Conservation (phyloP, 176 grass and related monocot species). For the Metroxylon sagu region DNA sequence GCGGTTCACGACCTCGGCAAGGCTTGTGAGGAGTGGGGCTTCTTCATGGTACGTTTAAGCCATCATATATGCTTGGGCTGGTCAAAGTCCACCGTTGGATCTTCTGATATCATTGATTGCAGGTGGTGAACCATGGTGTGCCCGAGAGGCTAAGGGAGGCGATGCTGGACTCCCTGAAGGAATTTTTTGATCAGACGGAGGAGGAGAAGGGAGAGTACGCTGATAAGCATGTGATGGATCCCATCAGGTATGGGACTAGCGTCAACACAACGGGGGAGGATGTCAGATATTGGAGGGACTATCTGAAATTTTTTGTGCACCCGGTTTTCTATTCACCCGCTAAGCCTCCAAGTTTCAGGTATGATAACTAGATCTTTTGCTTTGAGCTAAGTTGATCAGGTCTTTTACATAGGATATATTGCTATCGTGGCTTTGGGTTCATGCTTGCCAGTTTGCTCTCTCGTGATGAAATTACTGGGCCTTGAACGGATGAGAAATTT, state of each 20-base stretch:
- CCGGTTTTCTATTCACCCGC: constrained; percentile 47
- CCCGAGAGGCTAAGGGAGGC: constrained; percentile 32
- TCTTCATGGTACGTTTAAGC: constrained; percentile 49
- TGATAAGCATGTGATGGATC: constrained; percentile 34
- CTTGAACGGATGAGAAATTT: too few relatives aligned
- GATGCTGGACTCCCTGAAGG: constrained; percentile 18
- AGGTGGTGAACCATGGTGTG: constrained; percentile 70
- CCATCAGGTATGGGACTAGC: constrained; percentile 45
- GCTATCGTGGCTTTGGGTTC: too few relatives aligned
- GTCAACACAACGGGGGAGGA: constrained; percentile 42
- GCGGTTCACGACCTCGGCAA: constrained; percentile 29
- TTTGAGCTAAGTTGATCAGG: too few relatives aligned
- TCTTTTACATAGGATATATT: too few relatives aligned
- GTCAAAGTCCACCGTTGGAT: too few relatives aligned
- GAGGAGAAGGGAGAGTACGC: constrained; percentile 39
- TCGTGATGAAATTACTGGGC: too few relatives aligned
- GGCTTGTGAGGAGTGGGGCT: constrained; percentile 66
- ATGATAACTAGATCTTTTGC: background rate
- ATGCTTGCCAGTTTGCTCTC: too few relatives aligned
- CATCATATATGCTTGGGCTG: background rate
- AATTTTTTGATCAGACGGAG: constrained; percentile 33
- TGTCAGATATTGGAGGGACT: constrained; percentile 41
- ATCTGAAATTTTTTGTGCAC: constrained; percentile 61
- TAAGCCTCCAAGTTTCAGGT: constrained; percentile 56
- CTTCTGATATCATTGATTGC: background rate